These are phyloP conservation scores for Tolypocladium ophioglossoides DNA, from an alignment of 2,329 filamentous ascomycete species.

Conservation along the genomic window DNA sequence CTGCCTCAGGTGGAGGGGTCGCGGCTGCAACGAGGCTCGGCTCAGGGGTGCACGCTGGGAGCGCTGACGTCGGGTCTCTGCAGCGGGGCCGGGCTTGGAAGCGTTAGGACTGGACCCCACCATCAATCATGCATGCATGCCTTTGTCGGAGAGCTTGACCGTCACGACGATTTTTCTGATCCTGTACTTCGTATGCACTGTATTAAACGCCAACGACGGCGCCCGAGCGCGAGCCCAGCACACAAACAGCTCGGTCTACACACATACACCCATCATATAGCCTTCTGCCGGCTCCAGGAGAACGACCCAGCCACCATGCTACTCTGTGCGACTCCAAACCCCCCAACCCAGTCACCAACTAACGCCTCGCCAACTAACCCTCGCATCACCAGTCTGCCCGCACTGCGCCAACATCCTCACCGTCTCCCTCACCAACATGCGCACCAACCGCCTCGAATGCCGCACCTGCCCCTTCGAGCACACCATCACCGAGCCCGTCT, in stretches of 20 bases:
- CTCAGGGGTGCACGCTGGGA: not conserved
- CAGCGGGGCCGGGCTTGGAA: not conserved
- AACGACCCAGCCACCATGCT: constrained; percentile 38
- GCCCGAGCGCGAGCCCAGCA: not conserved
- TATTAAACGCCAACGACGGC: not conserved
- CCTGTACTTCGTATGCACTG: not conserved
- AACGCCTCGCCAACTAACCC: constrained; percentile 1
- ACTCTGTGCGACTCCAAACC: constrained; percentile 42
- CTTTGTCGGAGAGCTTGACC: not conserved
- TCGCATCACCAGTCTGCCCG: constrained; percentile 54
- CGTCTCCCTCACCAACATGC: constrained; percentile 48
- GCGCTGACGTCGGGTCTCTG: not conserved
- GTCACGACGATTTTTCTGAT: not conserved
- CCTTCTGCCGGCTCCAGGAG: not conserved
- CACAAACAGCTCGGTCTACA: not conserved
- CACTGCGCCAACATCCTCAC: constrained; percentile 77
- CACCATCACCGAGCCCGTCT: constrained; percentile 67
- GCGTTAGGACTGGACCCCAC: not conserved
- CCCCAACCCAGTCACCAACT: not conserved
- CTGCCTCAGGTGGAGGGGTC: not conserved
- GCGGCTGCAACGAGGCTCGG: not conserved
- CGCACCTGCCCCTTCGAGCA: constrained; percentile 92
- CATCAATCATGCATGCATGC: not conserved
- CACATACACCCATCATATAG: too few species aligned
- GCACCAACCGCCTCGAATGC: constrained; percentile 81